Percentiles rank a stretch among this genome's conserved stretches.
These are phyloP conservation scores for Hordeum marinum DNA, from an alignment of 176 grass and related monocot species.

Conservation along the genomic window DNA sequence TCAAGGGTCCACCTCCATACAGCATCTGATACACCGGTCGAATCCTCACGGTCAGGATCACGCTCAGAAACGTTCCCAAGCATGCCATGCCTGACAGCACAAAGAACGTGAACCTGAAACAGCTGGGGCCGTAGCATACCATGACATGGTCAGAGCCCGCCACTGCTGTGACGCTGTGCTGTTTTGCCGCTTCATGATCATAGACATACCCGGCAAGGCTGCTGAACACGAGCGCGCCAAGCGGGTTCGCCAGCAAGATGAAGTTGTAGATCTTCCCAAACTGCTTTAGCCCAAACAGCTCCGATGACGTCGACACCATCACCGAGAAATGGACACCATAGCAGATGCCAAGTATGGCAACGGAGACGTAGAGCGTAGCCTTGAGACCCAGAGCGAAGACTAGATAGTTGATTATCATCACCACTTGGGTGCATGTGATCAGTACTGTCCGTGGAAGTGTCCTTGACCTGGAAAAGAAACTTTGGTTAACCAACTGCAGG, in stretches of 20 bases:
- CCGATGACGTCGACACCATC: constrained; percentile 77
- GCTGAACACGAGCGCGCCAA: constrained; percentile 68
- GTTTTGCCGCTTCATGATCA: constrained; percentile 59
- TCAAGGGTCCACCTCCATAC: constrained; percentile 65
- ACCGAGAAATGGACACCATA: constrained; percentile 76
- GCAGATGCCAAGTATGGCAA: constrained; percentile 62
- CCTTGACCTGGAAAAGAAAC: constrained; percentile 58
- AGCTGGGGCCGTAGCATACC: constrained; percentile 67
- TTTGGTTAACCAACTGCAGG: background rate
- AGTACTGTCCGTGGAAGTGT: constrained; percentile 72
- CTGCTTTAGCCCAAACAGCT: constrained; percentile 89
- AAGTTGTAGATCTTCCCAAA: constrained; percentile 85
- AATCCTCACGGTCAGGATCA: constrained; percentile 59
- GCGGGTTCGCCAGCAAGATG: constrained; percentile 65
- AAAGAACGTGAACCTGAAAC: constrained; percentile 86
- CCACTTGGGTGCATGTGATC: constrained; percentile 64
- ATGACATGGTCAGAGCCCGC: constrained; percentile 22
- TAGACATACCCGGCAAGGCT: constrained; percentile 74
- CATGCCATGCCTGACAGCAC: constrained; percentile 57
- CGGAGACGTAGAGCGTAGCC: constrained; percentile 50
- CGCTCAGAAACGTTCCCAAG: constrained; percentile 69
- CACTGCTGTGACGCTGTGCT: constrained; percentile 36
- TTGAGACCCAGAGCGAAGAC: constrained; percentile 51
- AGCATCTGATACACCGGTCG: constrained; percentile 86
- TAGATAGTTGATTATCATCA: constrained; percentile 78